Percentiles rank a stretch among this genome's conserved stretches.
Evolutionary conservation across 208 protist genomes (phyloP).

Genomic region (Entamoeba dispar): DNA sequence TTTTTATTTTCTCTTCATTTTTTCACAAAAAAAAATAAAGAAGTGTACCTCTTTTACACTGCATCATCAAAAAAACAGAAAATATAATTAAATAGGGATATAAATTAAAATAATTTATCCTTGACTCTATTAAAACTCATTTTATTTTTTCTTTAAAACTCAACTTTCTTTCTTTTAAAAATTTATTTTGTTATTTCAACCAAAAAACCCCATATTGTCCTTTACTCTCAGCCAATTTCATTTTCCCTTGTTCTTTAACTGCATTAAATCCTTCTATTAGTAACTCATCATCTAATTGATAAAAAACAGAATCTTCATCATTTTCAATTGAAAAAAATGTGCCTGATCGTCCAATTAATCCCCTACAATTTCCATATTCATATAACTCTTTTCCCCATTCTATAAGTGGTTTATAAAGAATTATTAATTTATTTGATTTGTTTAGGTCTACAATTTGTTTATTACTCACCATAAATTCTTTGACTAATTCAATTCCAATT

Average conservation of each 20-base stretch:
- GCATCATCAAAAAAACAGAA: too few relatives aligned
- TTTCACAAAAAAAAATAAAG: too few relatives aligned
- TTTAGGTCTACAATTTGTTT: neutral
- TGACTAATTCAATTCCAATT: neutral
- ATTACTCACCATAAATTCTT: neutral
- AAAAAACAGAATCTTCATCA: neutral
- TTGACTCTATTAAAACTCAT: too few relatives aligned
- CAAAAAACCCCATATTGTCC: neutral
- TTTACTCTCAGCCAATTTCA: neutral
- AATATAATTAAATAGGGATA: too few relatives aligned
- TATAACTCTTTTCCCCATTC: neutral
- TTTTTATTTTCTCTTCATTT: too few relatives aligned
- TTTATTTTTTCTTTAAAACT: neutral
- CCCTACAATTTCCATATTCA: neutral
- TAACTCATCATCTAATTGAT: neutral
- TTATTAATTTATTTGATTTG: neutral
- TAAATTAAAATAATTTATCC: too few relatives aligned
- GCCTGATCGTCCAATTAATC: neutral
- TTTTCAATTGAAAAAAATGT: neutral
- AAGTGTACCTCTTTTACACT: too few relatives aligned
- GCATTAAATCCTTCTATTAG: neutral
- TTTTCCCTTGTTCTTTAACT: neutral
- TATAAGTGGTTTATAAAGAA: neutral
- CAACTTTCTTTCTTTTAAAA: neutral
- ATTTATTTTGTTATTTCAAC: neutral